Evolutionary conservation across 441 rosid genomes (phyloP), one percentile per base, ranked within the genome.

Genomic region (Daphne laureola): DNA sequence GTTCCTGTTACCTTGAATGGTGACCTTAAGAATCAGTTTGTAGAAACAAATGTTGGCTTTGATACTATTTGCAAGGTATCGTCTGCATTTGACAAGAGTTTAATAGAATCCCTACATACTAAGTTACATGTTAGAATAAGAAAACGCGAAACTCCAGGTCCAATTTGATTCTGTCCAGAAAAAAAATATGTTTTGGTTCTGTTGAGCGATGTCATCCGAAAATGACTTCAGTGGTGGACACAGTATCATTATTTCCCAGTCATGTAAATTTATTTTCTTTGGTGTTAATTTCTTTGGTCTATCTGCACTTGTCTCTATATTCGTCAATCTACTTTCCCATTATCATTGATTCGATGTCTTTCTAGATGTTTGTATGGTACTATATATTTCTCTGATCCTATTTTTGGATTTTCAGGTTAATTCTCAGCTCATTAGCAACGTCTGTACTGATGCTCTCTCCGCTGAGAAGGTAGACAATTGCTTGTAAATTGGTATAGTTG

Each of bases 381-480:
- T 36, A 31, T 38, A 25, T 27, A 7, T 58, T 66, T 12, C 69
- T 53, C 49, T 52, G 7, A 45, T 40, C 45, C 44, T 36, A 17
- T 55, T 17, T 3, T 1, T 31, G 8, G 36, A 25, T 58, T 0
- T 61, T 2, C 79, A 93, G 99, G 92, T 90, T 47, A 94, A 94
- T 76, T 87, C 99, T 27, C 99, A 90, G 75, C 95, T 94, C 69
- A 90, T 94, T 69, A 90, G 99, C 80, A 94, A 94, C 73, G 82
- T 82, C 59, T 94, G 99, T 75, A 90, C 88, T 12, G 99, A 94
- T 73, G 99, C 99, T 52, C 95, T 94, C 38, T 94, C 99, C 36
- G 97, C 99, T 17, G 99, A 87, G 82, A 94, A 94, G 99, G 99
- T 94, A 72, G 55, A 46, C 36, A 21, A 25, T 61, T 43, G 54